Percentiles rank a stretch among this genome's conserved stretches.
Evolutionary conservation across 2,329 filamentous ascomycete genomes (phyloP).

Genomic region (Aspergillus alliaceus): DNA sequence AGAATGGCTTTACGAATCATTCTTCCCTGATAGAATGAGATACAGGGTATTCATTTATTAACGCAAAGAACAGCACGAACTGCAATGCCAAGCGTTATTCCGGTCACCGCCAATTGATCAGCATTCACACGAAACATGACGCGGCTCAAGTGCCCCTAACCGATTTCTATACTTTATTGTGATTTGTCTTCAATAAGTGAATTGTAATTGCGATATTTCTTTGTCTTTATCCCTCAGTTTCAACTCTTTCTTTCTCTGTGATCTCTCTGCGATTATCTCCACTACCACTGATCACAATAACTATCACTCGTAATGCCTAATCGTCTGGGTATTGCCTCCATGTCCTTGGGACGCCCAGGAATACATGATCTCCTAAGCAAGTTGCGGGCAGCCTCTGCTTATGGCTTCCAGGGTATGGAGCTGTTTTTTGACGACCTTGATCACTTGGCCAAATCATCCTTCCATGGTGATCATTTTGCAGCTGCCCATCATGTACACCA

Average conservation of each 20-base stretch:
- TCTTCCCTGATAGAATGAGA: neutral
- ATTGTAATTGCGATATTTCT: neutral
- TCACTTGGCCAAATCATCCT: conserved; percentile 27
- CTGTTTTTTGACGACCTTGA: conserved; percentile 39
- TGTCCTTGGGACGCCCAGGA: conserved; percentile 73
- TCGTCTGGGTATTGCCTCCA: conserved; percentile 67
- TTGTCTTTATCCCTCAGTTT: neutral
- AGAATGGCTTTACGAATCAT: neutral
- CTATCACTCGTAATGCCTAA: conserved; percentile 22
- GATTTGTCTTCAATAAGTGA: neutral
- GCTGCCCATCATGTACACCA: conserved; percentile 46
- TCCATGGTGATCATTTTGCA: conserved; percentile 22
- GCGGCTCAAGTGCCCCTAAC: neutral
- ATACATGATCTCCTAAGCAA: conserved; percentile 68
- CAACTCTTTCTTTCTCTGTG: neutral
- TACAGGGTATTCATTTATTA: neutral
- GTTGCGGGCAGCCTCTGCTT: conserved; percentile 62
- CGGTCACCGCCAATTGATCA: neutral
- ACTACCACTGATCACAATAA: neutral
- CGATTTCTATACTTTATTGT: neutral
- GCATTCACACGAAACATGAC: neutral
- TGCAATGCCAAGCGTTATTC: neutral
- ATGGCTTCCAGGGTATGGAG: conserved; percentile 38
- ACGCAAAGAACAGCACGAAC: neutral
- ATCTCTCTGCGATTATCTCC: neutral